phyloP scores from a whole-genome alignment of 2,329 filamentous ascomycete genomes.

The Gliomastix tumulicola region DNA sequence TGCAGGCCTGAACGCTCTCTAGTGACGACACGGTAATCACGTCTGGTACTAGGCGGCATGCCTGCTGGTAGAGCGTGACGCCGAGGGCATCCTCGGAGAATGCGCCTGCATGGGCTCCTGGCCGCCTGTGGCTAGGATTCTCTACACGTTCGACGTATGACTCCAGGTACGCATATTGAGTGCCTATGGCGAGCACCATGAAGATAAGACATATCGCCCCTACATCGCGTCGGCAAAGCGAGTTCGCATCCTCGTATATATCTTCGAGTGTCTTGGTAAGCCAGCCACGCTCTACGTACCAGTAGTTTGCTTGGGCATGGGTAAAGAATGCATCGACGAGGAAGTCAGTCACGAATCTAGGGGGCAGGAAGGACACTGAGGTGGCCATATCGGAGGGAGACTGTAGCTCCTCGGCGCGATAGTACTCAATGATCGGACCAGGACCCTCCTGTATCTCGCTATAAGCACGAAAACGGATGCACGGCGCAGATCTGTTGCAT shows the following conservation, averaged over 20 bases:
- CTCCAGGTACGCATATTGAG: constrained; percentile 43
- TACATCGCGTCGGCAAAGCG: constrained; percentile 29
- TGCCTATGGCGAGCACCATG: constrained; percentile 40
- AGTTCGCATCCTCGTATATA: constrained; percentile 28
- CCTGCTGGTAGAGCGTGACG: constrained; percentile 48
- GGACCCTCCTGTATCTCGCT: too few species aligned
- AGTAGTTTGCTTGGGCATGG: constrained; percentile 40
- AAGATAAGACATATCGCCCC: constrained; percentile 37
- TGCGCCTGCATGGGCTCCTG: constrained; percentile 10
- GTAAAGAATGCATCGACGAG: constrained; percentile 39
- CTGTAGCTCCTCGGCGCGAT: constrained; percentile 36
- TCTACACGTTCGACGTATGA: constrained; percentile 10
- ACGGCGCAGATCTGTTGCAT: too few species aligned
- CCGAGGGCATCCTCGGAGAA: constrained; percentile 46
- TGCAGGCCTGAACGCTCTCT: constrained; percentile 49
- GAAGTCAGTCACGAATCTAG: constrained; percentile 37
- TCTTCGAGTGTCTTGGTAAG: constrained; percentile 28
- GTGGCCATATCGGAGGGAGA: constrained; percentile 28
- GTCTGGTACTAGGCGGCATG: constrained; percentile 45
- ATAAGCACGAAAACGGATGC: too few species aligned
- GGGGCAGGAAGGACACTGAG: constrained; percentile 31
- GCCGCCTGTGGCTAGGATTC: constrained; percentile 8
- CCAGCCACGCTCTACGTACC: constrained; percentile 37
- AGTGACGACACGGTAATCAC: constrained; percentile 48
- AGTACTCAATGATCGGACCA: constrained; percentile 35